These are phyloP conservation scores for Zasmidium angulare DNA, from an alignment of 2,329 filamentous ascomycete genomes.

Conservation along the genomic window DNA sequence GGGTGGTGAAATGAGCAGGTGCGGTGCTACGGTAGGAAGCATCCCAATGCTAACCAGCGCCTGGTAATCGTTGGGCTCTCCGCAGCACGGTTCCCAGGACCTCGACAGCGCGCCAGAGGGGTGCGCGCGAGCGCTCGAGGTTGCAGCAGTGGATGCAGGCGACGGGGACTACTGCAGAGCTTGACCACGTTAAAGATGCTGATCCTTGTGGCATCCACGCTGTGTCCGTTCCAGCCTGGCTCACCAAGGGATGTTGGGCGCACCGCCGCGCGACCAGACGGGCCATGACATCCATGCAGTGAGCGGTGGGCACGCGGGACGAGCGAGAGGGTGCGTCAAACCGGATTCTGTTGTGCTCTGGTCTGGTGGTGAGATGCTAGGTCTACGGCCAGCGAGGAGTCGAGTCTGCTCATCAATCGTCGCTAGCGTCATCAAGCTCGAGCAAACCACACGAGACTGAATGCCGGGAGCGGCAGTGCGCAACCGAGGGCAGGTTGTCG, in stretches of 20 bases:
- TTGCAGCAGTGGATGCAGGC: slow-evolving; percentile 5
- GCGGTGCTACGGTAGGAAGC: neutral
- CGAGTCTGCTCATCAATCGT: neutral
- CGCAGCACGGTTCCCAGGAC: slow-evolving; percentile 15
- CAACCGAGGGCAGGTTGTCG: slow-evolving; percentile 22
- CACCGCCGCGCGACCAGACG: slow-evolving; percentile 9
- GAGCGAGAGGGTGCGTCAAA: slow-evolving; percentile 9
- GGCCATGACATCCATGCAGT: slow-evolving; percentile 15
- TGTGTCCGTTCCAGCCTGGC: slow-evolving; percentile 14
- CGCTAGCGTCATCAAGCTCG: slow-evolving; percentile 16
- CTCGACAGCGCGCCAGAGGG: slow-evolving; percentile 21
- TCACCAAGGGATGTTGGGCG: slow-evolving; percentile 9
- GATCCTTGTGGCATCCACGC: slow-evolving; percentile 22
- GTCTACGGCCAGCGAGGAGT: slow-evolving; percentile 1
- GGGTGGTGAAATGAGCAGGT: slow-evolving; percentile 14
- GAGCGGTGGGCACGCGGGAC: slow-evolving; percentile 10
- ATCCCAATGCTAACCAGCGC: slow-evolving; percentile 1
- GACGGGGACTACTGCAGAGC: slow-evolving; percentile 27
- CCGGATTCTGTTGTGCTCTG: slow-evolving; percentile 16
- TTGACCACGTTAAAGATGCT: slow-evolving; percentile 26
- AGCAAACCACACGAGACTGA: slow-evolving; percentile 17
- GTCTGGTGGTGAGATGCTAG: slow-evolving; percentile 6
- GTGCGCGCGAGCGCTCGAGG: slow-evolving; percentile 20
- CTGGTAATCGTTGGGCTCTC: slow-evolving; percentile 16
- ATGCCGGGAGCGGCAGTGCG: slow-evolving; percentile 18